Conservation (phyloP, 1,139 yeast species). For the Arxiozyma heterogenica region DNA sequence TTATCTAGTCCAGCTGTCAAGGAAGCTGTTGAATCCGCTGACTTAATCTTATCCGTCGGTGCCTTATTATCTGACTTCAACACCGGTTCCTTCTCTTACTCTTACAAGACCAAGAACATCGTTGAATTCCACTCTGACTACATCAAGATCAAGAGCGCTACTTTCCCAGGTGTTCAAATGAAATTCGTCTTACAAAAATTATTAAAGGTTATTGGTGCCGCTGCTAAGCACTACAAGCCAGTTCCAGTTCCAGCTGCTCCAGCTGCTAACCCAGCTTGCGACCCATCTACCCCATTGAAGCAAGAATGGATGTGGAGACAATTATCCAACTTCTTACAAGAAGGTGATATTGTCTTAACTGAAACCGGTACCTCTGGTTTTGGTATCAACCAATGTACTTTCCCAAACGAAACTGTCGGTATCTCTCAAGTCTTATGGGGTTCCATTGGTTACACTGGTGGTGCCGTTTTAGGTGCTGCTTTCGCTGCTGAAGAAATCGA, state of each 20-base stretch:
- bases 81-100: slow-evolving; percentile 82
- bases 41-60: slow-evolving; percentile 70
- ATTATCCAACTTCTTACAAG: slow-evolving; percentile 62
- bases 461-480: slow-evolving; percentile 77
- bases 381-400: slow-evolving; percentile 71
- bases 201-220: slow-evolving; percentile 33
- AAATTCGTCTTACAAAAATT: slow-evolving; percentile 52
- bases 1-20: slow-evolving; percentile 68
- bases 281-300: slow-evolving; percentile 38
- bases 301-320: slow-evolving; percentile 82
- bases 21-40: slow-evolving; percentile 67
- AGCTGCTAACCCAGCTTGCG: slow-evolving; percentile 37
- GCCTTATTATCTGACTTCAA: slow-evolving; percentile 80
- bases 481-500: slow-evolving; percentile 73
- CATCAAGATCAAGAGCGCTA: slow-evolving; percentile 66
- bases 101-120: slow-evolving; percentile 68
- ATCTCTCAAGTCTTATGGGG: slow-evolving; percentile 90
- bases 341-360: slow-evolving; percentile 72
- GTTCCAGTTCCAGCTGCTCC: slow-evolving; percentile 41
- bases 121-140: slow-evolving; percentile 87
- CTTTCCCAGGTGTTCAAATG: slow-evolving; percentile 74
- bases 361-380: slow-evolving; percentile 90
- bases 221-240: slow-evolving; percentile 36
- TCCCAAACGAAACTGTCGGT: slow-evolving; percentile 66
- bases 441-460: slow-evolving; percentile 80